Evolutionary conservation across 306 rosid species (phyloP), one percentile per base, ranked within the genome.

Genomic region (Castanea sativa): DNA sequence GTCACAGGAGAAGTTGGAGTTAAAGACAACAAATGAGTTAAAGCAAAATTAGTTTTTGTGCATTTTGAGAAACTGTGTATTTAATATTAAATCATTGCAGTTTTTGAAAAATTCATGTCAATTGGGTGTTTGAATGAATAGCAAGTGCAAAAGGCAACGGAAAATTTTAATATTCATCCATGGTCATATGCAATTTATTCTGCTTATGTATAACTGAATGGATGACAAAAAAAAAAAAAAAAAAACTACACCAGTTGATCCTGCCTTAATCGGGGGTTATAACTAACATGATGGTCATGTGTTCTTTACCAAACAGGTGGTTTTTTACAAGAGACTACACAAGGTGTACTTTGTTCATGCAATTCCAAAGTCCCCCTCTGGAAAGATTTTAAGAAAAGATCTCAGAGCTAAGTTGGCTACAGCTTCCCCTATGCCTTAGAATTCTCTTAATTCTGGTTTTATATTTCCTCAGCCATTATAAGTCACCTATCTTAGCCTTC

Each of bases 311-410:
- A 27, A 80, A 78, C 89, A 94, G 97, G 99, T 94, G 23, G 97
- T 91, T 73, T 92, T 91, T 52, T 94, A 94, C 86, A 94, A 94
- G 85, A 94, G 87, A 83, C 74, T 94, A 7, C 92, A 89, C 88
- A 86, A 80, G 76, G 96, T 94, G 29, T 89, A 83, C 79, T 92
- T 94, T 55, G 79, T 92, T 60, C 90, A 87, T 33, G 86, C 93
- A 41, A 92, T 94, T 78, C 99, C 99, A 3, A 94, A 90, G 88
- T 91, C 97, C 69, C 88, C 99, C 1, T 1, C 99, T 0, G 99
- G 99, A 63, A 94, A 94, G 84, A 94, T 92, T 69, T 67, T 94
- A 61, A 92, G 97, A 72, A 94, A 90, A 76, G 97, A 92, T 27
- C 90, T 94, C 6, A 88, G 93, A 91, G 93, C 91, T 76, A 90